These are phyloP conservation scores for Lophium mytilinum DNA, from an alignment of 495 filamentous ascomycete genomes.

Conservation along the genomic window DNA sequence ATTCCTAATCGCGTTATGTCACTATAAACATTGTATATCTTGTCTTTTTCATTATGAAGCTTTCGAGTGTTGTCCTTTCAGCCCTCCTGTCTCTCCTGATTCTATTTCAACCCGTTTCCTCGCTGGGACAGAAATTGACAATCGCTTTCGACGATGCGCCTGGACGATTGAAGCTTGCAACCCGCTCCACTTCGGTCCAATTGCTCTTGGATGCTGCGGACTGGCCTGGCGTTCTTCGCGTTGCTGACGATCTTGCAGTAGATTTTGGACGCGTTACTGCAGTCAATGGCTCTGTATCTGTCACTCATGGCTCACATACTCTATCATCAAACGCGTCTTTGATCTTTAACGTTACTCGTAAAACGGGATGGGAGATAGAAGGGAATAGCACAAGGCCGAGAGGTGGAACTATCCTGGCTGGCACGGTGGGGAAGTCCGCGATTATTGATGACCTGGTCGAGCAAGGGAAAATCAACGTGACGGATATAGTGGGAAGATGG, in stretches of 20 bases:
- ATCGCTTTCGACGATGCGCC: conserved; percentile 40
- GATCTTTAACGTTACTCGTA: conserved; percentile 35
- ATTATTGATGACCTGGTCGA: conserved; percentile 50
- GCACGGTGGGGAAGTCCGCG: conserved; percentile 56
- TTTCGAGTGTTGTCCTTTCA: conserved; percentile 1
- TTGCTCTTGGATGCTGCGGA: conserved; percentile 49
- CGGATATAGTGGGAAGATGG: conserved; percentile 53
- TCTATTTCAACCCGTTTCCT: conserved; percentile 22
- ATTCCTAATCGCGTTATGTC: no score
- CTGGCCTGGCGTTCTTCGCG: conserved; percentile 60
- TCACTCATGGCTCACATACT: conserved; percentile 29
- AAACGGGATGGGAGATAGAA: conserved; percentile 27
- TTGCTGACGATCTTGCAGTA: conserved; percentile 54
- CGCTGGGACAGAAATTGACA: conserved; percentile 49
- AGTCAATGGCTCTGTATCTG: conserved; percentile 40
- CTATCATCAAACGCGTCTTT: conserved; percentile 31
- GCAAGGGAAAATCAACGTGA: conserved; percentile 48
- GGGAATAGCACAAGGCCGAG: not conserved
- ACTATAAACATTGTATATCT: no score
- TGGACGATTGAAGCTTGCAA: conserved; percentile 27
- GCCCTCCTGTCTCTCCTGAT: conserved; percentile 8
- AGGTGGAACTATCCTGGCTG: conserved; percentile 54
- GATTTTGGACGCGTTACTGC: conserved; percentile 67
- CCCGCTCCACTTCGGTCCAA: conserved; percentile 32
- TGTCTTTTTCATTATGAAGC: conserved; percentile 14